Percentiles rank a stretch among this genome's conserved stretches.
Evolutionary conservation across 2,329 filamentous ascomycete genomes (phyloP).

Genomic region (Ophiocordyceps robertsii): DNA sequence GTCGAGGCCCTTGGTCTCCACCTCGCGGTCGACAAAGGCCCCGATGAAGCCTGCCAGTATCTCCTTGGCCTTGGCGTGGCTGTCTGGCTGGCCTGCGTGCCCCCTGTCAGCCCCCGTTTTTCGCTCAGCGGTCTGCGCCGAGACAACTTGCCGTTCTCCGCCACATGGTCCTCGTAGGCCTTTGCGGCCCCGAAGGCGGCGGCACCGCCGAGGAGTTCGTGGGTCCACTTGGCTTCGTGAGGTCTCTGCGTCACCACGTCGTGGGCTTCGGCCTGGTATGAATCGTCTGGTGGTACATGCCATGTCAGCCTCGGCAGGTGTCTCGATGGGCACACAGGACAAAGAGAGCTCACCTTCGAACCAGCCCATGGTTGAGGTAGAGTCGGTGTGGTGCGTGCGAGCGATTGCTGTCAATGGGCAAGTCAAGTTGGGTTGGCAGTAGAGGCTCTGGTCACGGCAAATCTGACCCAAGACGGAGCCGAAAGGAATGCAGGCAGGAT

Average conservation of each 20-base stretch:
- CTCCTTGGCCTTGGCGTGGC: slow-evolving; percentile 16
- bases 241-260: slow-evolving; percentile 10
- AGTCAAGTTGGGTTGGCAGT: too few relatives aligned
- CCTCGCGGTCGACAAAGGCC: slow-evolving; percentile 17
- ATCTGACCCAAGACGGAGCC: too few relatives aligned
- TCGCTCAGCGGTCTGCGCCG: too few relatives aligned
- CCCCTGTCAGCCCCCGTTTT: background rate
- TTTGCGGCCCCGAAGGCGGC: slow-evolving; percentile 18
- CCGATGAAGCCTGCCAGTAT: slow-evolving; percentile 14
- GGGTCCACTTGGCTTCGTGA: slow-evolving; percentile 17
- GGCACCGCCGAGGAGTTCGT: slow-evolving; percentile 16
- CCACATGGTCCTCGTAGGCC: slow-evolving; percentile 15
- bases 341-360: background rate
- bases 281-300: slow-evolving; percentile 7
- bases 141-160: slow-evolving; percentile 9
- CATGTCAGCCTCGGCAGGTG: background rate
- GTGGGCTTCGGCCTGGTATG: slow-evolving; percentile 10
- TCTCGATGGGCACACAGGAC: background rate
- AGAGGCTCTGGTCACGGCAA: too few relatives aligned
- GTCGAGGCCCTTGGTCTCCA: slow-evolving; percentile 16
- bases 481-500: too few relatives aligned
- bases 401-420: background rate
- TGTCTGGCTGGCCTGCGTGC: slow-evolving; percentile 10
- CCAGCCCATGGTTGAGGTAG: background rate
- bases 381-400: background rate